A percentile compares a stretch with the other conserved stretches of the same genome.
phyloP scores from a whole-genome alignment of 2,329 filamentous ascomycete species.

The Rugonectria rugulosa region DNA sequence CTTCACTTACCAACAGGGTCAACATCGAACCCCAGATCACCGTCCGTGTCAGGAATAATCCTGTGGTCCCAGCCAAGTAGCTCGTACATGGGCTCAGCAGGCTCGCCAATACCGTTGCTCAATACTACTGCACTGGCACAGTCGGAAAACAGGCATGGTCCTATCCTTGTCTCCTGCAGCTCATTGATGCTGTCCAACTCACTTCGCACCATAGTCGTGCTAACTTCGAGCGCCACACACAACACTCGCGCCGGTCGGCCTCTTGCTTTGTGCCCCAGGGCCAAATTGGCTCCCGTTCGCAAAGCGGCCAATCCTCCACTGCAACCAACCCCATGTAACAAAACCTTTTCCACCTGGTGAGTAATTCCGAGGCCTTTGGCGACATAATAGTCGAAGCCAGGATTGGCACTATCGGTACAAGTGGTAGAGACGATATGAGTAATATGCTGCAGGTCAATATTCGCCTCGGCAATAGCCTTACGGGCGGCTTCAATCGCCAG shows the following conservation, averaged over 20 bases:
- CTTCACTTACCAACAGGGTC: slow-evolving; percentile 61
- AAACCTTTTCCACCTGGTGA: slow-evolving; percentile 67
- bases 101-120: slow-evolving; percentile 66
- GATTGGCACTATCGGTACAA: slow-evolving; percentile 74
- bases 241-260: slow-evolving; percentile 68
- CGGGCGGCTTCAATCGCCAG: slow-evolving; percentile 62
- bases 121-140: slow-evolving; percentile 72
- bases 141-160: slow-evolving; percentile 72
- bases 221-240: slow-evolving; percentile 70
- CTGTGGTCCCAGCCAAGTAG: slow-evolving; percentile 72
- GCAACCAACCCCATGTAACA: slow-evolving; percentile 73
- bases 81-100: slow-evolving; percentile 59
- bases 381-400: slow-evolving; percentile 72
- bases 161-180: slow-evolving; percentile 68
- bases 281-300: slow-evolving; percentile 71
- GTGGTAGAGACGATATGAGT: slow-evolving; percentile 74
- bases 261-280: slow-evolving; percentile 66
- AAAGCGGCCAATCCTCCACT: slow-evolving; percentile 69
- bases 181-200: slow-evolving; percentile 70
- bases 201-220: slow-evolving; percentile 67
- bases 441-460: slow-evolving; percentile 59
- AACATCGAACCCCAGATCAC: slow-evolving; percentile 71
- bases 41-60: slow-evolving; percentile 67
- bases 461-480: slow-evolving; percentile 64
- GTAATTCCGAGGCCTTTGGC: slow-evolving; percentile 64